Evolutionary conservation across 2,329 filamentous ascomycete species (phyloP).

Genomic region (Scytalidium lignicola): DNA sequence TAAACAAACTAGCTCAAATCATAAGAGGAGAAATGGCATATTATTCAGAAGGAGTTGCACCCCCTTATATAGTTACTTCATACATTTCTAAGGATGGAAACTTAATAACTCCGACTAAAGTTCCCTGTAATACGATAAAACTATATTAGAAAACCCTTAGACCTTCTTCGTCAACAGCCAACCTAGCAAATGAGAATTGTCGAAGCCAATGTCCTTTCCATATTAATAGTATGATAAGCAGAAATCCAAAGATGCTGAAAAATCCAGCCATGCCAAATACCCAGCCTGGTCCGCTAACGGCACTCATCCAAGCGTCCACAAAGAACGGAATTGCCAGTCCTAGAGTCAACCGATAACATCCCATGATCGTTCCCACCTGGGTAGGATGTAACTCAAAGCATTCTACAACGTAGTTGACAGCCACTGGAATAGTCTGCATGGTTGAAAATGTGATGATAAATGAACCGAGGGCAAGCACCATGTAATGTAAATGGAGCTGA

Average conservation of each 20-base stretch:
- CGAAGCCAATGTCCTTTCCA: background rate
- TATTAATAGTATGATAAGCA: background rate
- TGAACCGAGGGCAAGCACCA: conserved; percentile 33
- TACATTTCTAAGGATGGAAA: too few relatives aligned
- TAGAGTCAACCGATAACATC: background rate
- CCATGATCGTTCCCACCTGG: conserved; percentile 19
- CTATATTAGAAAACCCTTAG: background rate
- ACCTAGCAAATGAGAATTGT: background rate
- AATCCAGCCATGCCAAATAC: conserved; percentile 1
- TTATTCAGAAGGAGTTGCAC: too few relatives aligned
- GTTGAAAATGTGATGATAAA: conserved; percentile 35
- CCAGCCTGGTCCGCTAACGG: background rate
- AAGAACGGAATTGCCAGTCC: conserved; percentile 1
- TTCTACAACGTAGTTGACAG: conserved; percentile 24
- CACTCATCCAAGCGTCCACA: background rate
- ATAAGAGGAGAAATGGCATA: too few relatives aligned
- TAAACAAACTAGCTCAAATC: too few relatives aligned
- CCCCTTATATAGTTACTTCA: too few relatives aligned
- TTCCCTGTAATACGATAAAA: too few relatives aligned
- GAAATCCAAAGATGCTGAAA: background rate
- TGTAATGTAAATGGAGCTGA: conserved; percentile 36
- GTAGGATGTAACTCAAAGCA: conserved; percentile 30
- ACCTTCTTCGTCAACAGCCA: background rate
- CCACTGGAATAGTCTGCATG: conserved; percentile 24
- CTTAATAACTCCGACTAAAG: too few relatives aligned